Base-by-base conservation (phyloP, 192 early-diverging fungal genomes). In the Backusella morwellensis region DNA sequence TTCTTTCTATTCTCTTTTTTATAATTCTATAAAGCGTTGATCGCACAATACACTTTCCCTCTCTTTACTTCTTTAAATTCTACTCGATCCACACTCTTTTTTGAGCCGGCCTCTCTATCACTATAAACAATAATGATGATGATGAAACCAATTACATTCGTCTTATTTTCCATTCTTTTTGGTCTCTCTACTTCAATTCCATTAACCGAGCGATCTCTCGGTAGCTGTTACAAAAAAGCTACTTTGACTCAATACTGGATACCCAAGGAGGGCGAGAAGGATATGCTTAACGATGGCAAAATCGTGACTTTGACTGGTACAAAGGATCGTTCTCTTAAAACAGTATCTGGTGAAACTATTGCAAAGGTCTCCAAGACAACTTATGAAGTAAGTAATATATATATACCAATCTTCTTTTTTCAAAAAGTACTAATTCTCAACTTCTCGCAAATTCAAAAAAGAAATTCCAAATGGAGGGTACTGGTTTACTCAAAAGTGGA, bases 401-500 rank as follows among this genome's bases (percentile, higher is more conserved):
- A 14, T 52, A 15, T 52, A 19, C 0, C 50, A 19, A 52, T 17
- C 19, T 52, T n/a, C 19, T 19, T n/a, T n/a, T 52, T 17, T 52
- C 19, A 15, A 19, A 52, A 19, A 6, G 19, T 52, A 52, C 6
- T n/a, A 3, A 50, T 0, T 50, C n/a, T 50, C 15, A 17, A 15
- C 19, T 52, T n/a, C 0, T 21, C 23, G 19, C 21, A 21, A 54
- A 3, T 21, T 54, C 52, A 35, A 80, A 32, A 32, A 32, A 32
- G 76, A 80, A 83, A 75, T 83, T 79, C 52, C 75, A 80, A 78
- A 83, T 83, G 82, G 78, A 83, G 75, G 78, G 82, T 17, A 83
- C 82, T 73, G 78, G 82, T 8, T 54, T 83, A 44, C 75, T 83
- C 23, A 19, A 74, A 32, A 77, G 47, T 75, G 78, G 82, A 40